Evolutionary conservation across 148 eudicot species (phyloP).

Genomic region (Spergularia bocconei): DNA sequence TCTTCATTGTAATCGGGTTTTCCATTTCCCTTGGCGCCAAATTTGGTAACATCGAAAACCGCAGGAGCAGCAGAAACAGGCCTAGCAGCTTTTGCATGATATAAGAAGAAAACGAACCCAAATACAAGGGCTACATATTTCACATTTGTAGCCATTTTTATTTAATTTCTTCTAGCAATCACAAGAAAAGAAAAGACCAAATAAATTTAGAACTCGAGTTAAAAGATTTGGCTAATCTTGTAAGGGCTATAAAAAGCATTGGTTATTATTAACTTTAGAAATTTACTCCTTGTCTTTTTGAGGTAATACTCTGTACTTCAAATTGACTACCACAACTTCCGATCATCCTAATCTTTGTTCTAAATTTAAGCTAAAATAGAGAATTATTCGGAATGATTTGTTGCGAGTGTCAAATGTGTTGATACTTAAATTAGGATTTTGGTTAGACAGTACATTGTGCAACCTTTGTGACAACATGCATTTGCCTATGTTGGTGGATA

Average conservation of each 20-base stretch:
- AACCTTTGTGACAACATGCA: too few relatives aligned
- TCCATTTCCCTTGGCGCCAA: slow-evolving; percentile 46
- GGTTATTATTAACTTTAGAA: slow-evolving; percentile 1
- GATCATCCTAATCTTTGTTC: neutral
- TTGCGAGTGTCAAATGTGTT: too few relatives aligned
- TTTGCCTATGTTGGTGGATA: too few relatives aligned
- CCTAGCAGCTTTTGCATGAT: neutral
- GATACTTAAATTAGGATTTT: too few relatives aligned
- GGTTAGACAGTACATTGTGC: too few relatives aligned
- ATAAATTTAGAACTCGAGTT: neutral
- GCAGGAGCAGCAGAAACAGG: neutral
- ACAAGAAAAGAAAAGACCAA: slow-evolving; percentile 2
- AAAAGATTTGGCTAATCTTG: slow-evolving; percentile 12
- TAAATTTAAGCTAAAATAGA: too few relatives aligned
- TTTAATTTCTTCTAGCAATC: neutral
- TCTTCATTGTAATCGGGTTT: slow-evolving; percentile 24
- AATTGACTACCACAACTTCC: neutral
- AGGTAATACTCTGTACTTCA: neutral
- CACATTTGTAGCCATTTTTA: neutral
- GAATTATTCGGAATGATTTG: too few relatives aligned
- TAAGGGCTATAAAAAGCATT: neutral
- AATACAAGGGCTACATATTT: neutral
- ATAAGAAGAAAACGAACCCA: slow-evolving; percentile 13
- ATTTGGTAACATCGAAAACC: slow-evolving; percentile 44
- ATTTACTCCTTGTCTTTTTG: neutral